Evolutionary conservation across 805 yeast species (phyloP), one percentile per base, ranked within the genome.

Genomic region (Candida nemodendra): DNA sequence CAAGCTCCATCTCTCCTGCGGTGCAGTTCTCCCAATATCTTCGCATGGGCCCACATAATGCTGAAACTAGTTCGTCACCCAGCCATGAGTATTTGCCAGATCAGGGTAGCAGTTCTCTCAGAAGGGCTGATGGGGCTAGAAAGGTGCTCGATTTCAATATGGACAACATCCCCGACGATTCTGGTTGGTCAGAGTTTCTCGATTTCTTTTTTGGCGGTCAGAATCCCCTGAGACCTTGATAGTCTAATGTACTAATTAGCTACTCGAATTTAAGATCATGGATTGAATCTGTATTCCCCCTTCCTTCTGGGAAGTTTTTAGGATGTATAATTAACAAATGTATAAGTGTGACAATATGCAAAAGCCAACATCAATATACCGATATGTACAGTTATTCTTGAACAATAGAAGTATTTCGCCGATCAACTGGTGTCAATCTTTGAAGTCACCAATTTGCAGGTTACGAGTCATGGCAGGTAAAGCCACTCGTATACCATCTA

Each of bases 391-490:
- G n/a, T n/a, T n/a, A n/a, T n/a, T n/a, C n/a, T n/a, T n/a, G n/a
- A n/a, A n/a, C n/a, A n/a, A n/a, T n/a, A n/a, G n/a, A n/a, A n/a
- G n/a, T n/a, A n/a, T n/a, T n/a, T n/a, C n/a, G n/a, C n/a, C n/a
- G n/a, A n/a, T 31, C 18, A 18, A 13, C 17, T 23, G 18, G 18
- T 18, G 8, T 32, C 35, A 45, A 39, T 57, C 74, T 29, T 72
- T 76, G 63, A 91, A 88, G 56, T 91, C 98, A 44, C 78, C 78
- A 15, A 77, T 69, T 57, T 86, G 95, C 51, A 91, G 74, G 64
- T 93, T 93, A 53, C 99, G 74, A 7, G 99, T 93, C 96, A 93
- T 87, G 12, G 96, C 91, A 14, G 99, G 99, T 47, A 93, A 71
- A 0, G 98, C 98, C 4, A 93, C 95, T 53, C 98, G 75, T 25